Base-by-base conservation (phyloP, 441 rosid species). In the Erysimum cheiri region DNA sequence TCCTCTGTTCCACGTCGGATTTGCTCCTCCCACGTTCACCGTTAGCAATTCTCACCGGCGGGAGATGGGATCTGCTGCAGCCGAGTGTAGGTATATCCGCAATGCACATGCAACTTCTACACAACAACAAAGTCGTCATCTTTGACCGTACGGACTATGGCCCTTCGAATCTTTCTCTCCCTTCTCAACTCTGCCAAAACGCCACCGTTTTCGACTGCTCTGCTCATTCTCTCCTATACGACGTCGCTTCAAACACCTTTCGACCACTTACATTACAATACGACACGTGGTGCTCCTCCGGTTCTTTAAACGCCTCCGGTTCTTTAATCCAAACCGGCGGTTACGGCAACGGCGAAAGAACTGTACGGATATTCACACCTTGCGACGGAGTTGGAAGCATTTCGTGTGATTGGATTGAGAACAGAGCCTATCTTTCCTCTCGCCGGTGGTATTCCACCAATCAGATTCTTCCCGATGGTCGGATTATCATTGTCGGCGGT, bases 91-190 rank as follows among this genome's bases (percentile, higher is more conserved):
- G 98, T 72, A 77, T 92, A 14, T 79, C 93, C 3, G 90, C 95
- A 64, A 90, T 92, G 98, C 98, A 92, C 81, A 90, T 90, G 95
- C 98, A 90, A 8, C 88, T 92, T 10, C 82, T 92, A 63, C 84
- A 78, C 76, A 82, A 87, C 77, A 84, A 90, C 86, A 84, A 80
- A 33, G 95, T 92, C 43, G 69, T 92, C 70, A 83, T 90, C 68
- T 92, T 77, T 50, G 98, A 92, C 77, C 79, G 81, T 58, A 78
- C 84, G 5, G 80, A 78, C 69, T 66, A 47, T 11, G 84, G 84
- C 14, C 71, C 50, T 28, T 80, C 84, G 4, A 75, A 69, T 26
- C 68, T 77, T 9, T 41, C 57, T 3, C 69, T 80, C 46, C 73
- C 84, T 35, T 4, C 37, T 26, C 53, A 43, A 19, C 3, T 6